A percentile compares a stretch with the other conserved stretches of the same genome.
Conservation (phyloP, 306 rosid species). For the Cicer judaicum region DNA sequence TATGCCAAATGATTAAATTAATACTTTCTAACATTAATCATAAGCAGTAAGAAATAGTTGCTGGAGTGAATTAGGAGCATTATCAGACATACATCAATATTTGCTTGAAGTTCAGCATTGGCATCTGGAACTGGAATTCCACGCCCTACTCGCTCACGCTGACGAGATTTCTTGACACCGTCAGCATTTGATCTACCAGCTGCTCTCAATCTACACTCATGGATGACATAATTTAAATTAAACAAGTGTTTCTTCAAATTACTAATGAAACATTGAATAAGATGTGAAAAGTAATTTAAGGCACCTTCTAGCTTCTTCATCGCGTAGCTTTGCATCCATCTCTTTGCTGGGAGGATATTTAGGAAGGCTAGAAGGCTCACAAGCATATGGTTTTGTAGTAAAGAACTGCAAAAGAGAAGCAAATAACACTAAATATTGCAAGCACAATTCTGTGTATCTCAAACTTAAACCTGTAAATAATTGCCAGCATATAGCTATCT, state of each 20-base stretch:
- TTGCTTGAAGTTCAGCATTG: constrained; percentile 93
- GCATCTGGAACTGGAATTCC: constrained; percentile 90
- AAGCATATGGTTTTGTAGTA: constrained; percentile 89
- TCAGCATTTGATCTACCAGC: constrained; percentile 82
- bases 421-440: constrained; percentile 18
- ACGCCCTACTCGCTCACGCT: constrained; percentile 79
- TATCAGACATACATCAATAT: constrained; percentile 76
- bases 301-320: constrained; percentile 98
- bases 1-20: neutral
- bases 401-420: constrained; percentile 74
- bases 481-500: neutral
- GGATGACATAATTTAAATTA: constrained; percentile 50
- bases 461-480: constrained; percentile 23
- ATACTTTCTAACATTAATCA: neutral
- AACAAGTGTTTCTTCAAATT: constrained; percentile 25
- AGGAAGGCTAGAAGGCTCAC: constrained; percentile 98
- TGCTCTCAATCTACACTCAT: constrained; percentile 81
- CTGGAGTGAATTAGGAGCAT: constrained; percentile 32
- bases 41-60: constrained; percentile 32
- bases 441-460: constrained; percentile 29
- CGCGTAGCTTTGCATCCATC: constrained; percentile 98
- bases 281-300: constrained; percentile 41
- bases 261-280: constrained; percentile 10
- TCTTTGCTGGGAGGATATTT: constrained; percentile 99
- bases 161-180: constrained; percentile 79